Evolutionary conservation across 2,329 filamentous ascomycete species (phyloP), one percentile per base, ranked within the genome.

Genomic region (Xylaria sp.): DNA sequence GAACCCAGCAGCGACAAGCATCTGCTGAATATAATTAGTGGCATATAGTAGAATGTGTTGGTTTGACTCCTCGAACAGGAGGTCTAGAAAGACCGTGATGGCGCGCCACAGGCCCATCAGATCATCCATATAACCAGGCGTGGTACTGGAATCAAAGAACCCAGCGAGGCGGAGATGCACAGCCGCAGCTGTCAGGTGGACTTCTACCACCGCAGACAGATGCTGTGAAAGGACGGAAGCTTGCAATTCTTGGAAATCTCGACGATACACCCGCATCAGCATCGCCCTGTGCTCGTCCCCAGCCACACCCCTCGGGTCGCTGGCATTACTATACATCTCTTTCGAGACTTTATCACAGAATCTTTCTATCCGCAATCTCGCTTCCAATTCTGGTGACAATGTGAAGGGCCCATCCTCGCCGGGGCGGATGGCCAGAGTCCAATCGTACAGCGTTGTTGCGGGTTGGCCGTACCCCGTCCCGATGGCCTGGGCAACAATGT

Each of bases 381-480:
- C 84, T 62, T 88, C 85, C 1, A 91, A 77, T 64, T 89, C 86
- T 53, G 77, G 74, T 1, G 80, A 80, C 42, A 88, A 72, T 45
- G 81, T 80, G 57, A 85, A 81, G 1, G 83, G 81, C 0, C 82
- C 80, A 41, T 82, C 80, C 57, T 86, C 82, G 44, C 83, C 83
- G 1, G 83, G 79, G 44, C 83, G 76, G 63, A 83, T 76, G 42
- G 81, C 86, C 56, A 89, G 76, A 2, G 86, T 92, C 82, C 84
- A 92, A 71, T 89, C 90, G 72, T 89, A 92, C 44, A 88, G 78
- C 47, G 85, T 91, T 42, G 89, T 90, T 4, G 90, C 89, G 7
- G 90, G 90, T 68, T 92, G 90, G 5, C 90, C 90, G 64, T 92
- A 91, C 18, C 90, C 90, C 3, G 90, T 93, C n/a, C 89, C 89